Evolutionary conservation across 139 green algal species (phyloP), one percentile per base, ranked within the genome.

Genomic region (Ulvella scutata): DNA sequence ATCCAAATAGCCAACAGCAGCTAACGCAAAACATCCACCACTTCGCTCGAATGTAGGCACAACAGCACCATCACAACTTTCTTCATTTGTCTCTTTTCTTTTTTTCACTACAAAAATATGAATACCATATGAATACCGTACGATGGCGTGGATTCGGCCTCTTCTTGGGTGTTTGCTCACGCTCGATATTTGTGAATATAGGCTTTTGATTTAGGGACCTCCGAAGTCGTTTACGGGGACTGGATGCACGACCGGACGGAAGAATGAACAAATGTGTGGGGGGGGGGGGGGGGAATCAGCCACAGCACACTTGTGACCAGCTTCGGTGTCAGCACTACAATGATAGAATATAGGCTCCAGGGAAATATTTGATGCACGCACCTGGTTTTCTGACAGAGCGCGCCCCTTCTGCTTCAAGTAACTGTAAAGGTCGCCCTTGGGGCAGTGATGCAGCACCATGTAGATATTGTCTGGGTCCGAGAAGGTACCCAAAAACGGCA

Each of bases 401-500:
- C 51, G 51, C 13, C 17, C n/a, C 20, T 67, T 67, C n/a, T n/a
- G n/a, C 31, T 26, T n/a, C 9, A 67, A 23, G 20, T 67, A 67
- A 72, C 92, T 90, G 81, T 93, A 96, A 33, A 96, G 86, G 82
- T 96, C 90, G 0, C 90, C 89, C 0, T 86, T 87, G 29, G 85
- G 82, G 75, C 90, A 92, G 74, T 81, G 83, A 78, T 92, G 88
- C 87, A 96, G 89, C 61, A 94, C 79, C 36, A 96, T 85, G 73
- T 87, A 86, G 17, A 88, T 76, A 34, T 81, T 73, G 23, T 80
- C 31, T 0, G 61, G 34, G 74, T 93, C 88, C 36, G 87, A 79
- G 79, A 93, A 93, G 35, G 79, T 79, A 13, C 78, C 76, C 37
- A 86, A 85, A 35, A 92, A 81, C 73, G 87, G 75, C 3, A 85